These are phyloP conservation scores for Eucalyptus polyanthemos DNA, from an alignment of 345 rosid genomes.

Conservation along the genomic window DNA sequence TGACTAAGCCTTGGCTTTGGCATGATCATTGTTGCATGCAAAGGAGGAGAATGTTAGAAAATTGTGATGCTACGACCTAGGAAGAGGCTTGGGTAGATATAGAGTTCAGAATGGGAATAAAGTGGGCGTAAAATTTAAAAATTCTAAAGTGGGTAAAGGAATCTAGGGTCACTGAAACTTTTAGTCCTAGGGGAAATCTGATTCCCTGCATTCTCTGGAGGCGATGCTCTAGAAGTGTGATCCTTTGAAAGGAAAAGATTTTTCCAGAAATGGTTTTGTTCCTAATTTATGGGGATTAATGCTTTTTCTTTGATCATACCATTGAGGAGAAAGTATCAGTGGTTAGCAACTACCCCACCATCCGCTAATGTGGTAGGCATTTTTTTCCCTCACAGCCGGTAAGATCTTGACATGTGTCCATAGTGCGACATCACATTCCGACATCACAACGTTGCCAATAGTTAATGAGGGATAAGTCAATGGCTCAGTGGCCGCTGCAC, in stretches of 20 bases:
- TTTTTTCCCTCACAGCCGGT: background rate
- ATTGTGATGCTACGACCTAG: background rate
- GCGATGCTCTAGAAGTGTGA: background rate
- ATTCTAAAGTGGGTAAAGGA: background rate
- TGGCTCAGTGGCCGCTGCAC: background rate
- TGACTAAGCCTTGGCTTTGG: background rate
- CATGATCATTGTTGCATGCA: background rate
- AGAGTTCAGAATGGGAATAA: background rate
- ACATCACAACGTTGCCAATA: background rate
- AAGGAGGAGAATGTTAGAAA: background rate
- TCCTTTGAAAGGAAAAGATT: background rate
- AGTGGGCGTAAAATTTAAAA: background rate
- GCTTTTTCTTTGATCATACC: background rate
- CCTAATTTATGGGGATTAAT: background rate
- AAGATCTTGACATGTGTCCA: background rate
- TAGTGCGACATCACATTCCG: background rate
- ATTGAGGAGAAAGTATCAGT: background rate
- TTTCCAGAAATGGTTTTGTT: background rate
- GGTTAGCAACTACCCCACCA: background rate
- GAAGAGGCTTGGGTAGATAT: background rate
- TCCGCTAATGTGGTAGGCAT: background rate
- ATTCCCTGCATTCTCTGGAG: background rate
- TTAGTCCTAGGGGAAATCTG: background rate
- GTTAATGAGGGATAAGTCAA: background rate
- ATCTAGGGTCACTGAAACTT: background rate